phyloP scores from a whole-genome alignment of 1,284 basidiomycete genomes.

The Acaromyces ingoldii region DNA sequence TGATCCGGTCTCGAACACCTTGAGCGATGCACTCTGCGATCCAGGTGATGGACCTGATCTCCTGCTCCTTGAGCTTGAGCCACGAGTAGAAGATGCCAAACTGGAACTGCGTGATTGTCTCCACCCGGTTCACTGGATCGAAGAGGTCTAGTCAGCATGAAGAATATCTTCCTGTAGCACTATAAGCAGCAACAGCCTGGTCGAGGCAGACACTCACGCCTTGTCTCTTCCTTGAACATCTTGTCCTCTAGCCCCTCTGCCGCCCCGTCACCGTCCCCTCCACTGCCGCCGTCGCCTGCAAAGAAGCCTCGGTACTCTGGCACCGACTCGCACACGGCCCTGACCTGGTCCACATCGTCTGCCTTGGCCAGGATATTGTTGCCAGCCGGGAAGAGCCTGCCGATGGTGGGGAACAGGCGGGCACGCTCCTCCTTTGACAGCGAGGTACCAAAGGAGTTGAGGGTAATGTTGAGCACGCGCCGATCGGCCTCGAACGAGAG shows the following conservation, averaged over 20 bases:
- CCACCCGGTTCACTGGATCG: constrained; percentile 34
- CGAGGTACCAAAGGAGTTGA: constrained; percentile 97
- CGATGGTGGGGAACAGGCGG: constrained; percentile 89
- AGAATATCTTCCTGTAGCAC: neutral
- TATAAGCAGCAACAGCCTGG: neutral
- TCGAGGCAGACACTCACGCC: constrained; percentile 8
- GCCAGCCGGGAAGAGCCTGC: constrained; percentile 88
- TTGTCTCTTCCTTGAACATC: constrained; percentile 67
- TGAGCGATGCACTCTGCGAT: constrained; percentile 68
- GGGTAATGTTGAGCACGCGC: constrained; percentile 94
- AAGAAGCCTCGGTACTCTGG: constrained; percentile 89
- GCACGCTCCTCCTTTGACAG: constrained; percentile 92
- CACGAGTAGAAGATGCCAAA: constrained; percentile 49
- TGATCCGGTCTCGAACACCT: constrained; percentile 33
- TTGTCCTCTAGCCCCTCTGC: constrained; percentile 72
- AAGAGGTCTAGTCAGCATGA: neutral
- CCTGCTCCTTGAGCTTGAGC: constrained; percentile 84
- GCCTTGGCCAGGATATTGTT: constrained; percentile 90
- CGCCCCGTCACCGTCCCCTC: constrained; percentile 54
- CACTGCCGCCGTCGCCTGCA: constrained; percentile 52
- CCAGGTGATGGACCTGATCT: constrained; percentile 94
- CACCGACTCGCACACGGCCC: constrained; percentile 77
- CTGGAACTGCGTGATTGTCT: constrained; percentile 50
- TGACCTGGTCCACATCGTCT: constrained; percentile 92
- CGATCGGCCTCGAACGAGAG: constrained; percentile 95